Evolutionary conservation across 2,329 filamentous ascomycete genomes (phyloP).

Genomic region (Penicillium sp.): DNA sequence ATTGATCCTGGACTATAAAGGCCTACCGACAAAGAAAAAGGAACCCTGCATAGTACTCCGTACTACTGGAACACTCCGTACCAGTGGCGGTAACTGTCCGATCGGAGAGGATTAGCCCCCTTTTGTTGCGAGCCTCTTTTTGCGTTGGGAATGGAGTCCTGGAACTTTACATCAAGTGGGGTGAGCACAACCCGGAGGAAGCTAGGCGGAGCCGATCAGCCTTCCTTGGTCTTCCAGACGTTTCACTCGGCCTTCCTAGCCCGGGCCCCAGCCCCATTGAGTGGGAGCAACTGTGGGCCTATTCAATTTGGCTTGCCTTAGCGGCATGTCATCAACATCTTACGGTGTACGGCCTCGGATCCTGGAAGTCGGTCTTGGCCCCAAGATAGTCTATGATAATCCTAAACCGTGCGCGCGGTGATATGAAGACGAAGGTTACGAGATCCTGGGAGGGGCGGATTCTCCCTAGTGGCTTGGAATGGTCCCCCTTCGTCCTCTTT

Average conservation of each 20-base stretch:
- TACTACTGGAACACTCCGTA: not conserved
- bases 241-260: slow-evolving; percentile 15
- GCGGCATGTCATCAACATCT: slow-evolving; percentile 23
- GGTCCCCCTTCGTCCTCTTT: not conserved
- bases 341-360: slow-evolving; percentile 20
- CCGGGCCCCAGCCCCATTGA: slow-evolving; percentile 5
- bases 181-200: not conserved
- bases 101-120: slow-evolving; percentile 15
- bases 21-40: not conserved
- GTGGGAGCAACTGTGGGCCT: slow-evolving; percentile 18
- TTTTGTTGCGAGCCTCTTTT: slow-evolving; percentile 15
- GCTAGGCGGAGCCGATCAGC: slow-evolving; percentile 15
- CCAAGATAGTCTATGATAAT: not conserved
- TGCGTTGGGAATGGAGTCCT: not conserved
- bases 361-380: not conserved
- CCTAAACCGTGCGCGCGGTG: slow-evolving; percentile 3
- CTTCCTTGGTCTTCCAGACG: slow-evolving; percentile 26
- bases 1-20: not conserved
- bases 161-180: not conserved
- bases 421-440: not conserved
- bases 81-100: slow-evolving; percentile 16
- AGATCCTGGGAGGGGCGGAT: not conserved
- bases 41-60: not conserved
- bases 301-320: slow-evolving; percentile 23
- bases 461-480: slow-evolving; percentile 1